Base-by-base conservation (phyloP, 2,329 filamentous ascomycete genomes). In the Phyllosticta ampelicida region DNA sequence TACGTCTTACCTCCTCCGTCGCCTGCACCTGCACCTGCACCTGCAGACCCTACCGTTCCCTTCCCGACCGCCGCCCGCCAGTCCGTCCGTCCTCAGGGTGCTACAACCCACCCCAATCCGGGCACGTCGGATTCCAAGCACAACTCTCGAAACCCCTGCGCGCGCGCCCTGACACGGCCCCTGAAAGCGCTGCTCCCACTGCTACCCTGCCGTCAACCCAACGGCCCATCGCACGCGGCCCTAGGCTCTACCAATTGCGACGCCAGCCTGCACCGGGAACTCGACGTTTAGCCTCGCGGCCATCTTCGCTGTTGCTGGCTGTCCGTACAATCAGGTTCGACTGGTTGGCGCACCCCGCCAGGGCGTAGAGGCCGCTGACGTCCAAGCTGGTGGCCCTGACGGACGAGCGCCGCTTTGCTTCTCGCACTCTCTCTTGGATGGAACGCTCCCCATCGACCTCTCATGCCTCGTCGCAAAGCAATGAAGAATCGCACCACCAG, bases 291-390 rank as follows among this genome's bases (percentile, higher is more conserved):
- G 36, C 36, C 36, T n/a, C n/a, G n/a, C 55, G 53, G 52, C 49
- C 55, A 57, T 57, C 55, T 48, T 57, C 50, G 55, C 55, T 57
- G 55, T 51, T 51, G 51, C 55, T 51, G 29, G 49, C 49, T 48
- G 48, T 44, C 29, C 55, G 55, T 49, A 36, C 30, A 36, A 36
- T 36, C 30, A 44, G 49, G 55, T 30, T 51, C 50, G 55, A 52
- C 55, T 57, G 55, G 53, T 57, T 50, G 44, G 50, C 55, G 55
- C 50, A 57, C 49, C 55, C 36, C 55, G 52, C 54, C 21, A 53
- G 49, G 55, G 55, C 36, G 36, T 44, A n/a, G 36, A 44, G 36
- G 36, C 36, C 36, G 36, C 36, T 44, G 36, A 44, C 36, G 16
- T 44, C 36, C 36, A 44, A 44, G 36, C 36, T 44, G 36, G 36